Percentiles rank a stretch among this genome's conserved stretches.
phyloP scores from a whole-genome alignment of 2,329 filamentous ascomycete species.

The Talaromyces amestolkiae region DNA sequence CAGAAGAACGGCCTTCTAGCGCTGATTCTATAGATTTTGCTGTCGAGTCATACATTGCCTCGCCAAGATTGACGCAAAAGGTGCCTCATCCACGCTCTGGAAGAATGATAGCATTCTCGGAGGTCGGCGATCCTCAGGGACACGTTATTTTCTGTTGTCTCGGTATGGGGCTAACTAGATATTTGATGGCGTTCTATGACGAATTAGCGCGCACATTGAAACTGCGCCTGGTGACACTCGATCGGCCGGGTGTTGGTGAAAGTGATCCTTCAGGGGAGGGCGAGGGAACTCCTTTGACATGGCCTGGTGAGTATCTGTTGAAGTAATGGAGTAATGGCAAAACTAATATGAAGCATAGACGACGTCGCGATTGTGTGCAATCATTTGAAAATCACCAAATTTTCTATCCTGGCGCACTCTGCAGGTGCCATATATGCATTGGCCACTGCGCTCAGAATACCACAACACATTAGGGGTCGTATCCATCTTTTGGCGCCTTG shows the following conservation, averaged over 20 bases:
- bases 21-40: slow-evolving; percentile 85
- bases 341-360: slow-evolving; percentile 39
- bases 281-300: slow-evolving; percentile 81
- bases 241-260: slow-evolving; percentile 89
- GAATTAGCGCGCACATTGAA: slow-evolving; percentile 87
- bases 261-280: slow-evolving; percentile 82
- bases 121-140: slow-evolving; percentile 89
- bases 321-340: background rate
- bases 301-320: slow-evolving; percentile 68
- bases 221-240: slow-evolving; percentile 85
- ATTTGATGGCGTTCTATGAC: slow-evolving; percentile 95
- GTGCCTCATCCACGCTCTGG: slow-evolving; percentile 83
- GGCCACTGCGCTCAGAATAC: slow-evolving; percentile 91
- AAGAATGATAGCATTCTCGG: slow-evolving; percentile 88
- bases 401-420: slow-evolving; percentile 93
- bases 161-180: slow-evolving; percentile 94
- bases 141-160: slow-evolving; percentile 95
- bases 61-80: slow-evolving; percentile 81
- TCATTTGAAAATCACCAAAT: slow-evolving; percentile 85
- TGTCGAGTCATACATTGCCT: slow-evolving; percentile 79
- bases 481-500: slow-evolving; percentile 86
- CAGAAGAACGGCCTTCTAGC: slow-evolving; percentile 72
- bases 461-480: slow-evolving; percentile 88
- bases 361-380: slow-evolving; percentile 95
- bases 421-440: slow-evolving; percentile 97